Evolutionary conservation across 169 alveolate species (phyloP), one percentile per base, ranked within the genome.

Genomic region (Plasmodium gonderi): DNA sequence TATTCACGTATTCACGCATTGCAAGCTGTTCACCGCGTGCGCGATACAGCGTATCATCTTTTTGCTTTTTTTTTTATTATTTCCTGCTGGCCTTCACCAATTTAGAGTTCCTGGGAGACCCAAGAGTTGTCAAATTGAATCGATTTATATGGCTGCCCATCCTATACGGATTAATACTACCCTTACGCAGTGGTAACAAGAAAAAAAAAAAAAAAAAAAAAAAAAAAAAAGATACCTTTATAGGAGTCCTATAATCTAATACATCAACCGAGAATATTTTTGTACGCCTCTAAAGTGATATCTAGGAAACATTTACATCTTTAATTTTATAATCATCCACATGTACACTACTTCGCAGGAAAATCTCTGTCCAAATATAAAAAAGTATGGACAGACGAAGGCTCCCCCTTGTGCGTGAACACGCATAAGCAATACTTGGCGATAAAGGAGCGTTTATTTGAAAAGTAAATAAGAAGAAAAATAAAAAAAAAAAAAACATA

Each of bases 71-170:
- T 80, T 80, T 79, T 60, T 68, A 36, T 40, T n/a, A 40, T 72
- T 69, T 72, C 14, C 31, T 51, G 75, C 2, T 26, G 29, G 7
- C 51, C 11, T 23, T 33, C 26, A 12, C 51, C 38, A 33, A 11
- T 87, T 91, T 90, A 95, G 96, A 95, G 45, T 95, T 95, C 67
- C 65, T 95, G 47, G 72, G 92, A 2, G 96, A 95, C 64, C 83
- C 93, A 36, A 72, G 96, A 47, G 95, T 95, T 65, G 80, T 95
- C 17, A 95, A 95, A 76, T 14, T 80, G 40, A 93, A 94, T 51
- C 60, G 94, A 14, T 40, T 90, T 44, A n/a, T 90, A 17, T 92
- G 96, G 95, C 78, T 78, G 2, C 95, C 95, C 51, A 26, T 95
- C 20, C 87, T 92, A 26, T 72, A 95, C 82, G 17, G 49, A 17